A percentile compares a stretch with the other conserved stretches of the same genome.
These are phyloP conservation scores for Coleophoma cylindrospora DNA, from an alignment of 2,329 filamentous ascomycete genomes.

Conservation along the genomic window DNA sequence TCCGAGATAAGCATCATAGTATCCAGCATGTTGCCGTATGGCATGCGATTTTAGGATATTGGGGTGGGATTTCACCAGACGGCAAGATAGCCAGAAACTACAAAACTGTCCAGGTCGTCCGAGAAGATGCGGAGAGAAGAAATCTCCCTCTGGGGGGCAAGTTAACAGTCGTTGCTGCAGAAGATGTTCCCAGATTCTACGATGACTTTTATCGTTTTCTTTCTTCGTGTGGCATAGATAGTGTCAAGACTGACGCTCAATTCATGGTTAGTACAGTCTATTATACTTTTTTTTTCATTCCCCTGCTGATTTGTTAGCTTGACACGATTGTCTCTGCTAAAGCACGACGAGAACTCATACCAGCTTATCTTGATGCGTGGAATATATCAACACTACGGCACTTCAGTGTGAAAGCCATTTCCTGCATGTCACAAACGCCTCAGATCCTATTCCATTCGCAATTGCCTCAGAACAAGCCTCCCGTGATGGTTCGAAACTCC, in stretches of 20 bases:
- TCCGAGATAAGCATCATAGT: constrained; percentile 64
- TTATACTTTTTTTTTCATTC: constrained; percentile 2
- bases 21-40: constrained; percentile 87
- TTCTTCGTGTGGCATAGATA: constrained; percentile 67
- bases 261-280: constrained; percentile 11
- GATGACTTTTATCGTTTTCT: constrained; percentile 89
- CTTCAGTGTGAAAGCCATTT: constrained; percentile 74
- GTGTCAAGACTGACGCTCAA: constrained; percentile 76
- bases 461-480: constrained; percentile 68
- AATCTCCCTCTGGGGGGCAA: constrained; percentile 51
- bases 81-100: constrained; percentile 74
- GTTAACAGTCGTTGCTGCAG: constrained; percentile 68
- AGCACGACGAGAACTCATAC: constrained; percentile 66
- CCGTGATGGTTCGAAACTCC: constrained; percentile 76
- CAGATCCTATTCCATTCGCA: constrained; percentile 83
- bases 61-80: constrained; percentile 78
- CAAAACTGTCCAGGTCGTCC: constrained; percentile 60
- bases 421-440: constrained; percentile 91
- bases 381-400: constrained; percentile 69
- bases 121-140: constrained; percentile 40
- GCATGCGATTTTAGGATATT: constrained; percentile 86
- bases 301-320: constrained; percentile 72
- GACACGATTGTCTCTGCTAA: constrained; percentile 68
- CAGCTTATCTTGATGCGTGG: constrained; percentile 83
- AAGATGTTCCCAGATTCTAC: constrained; percentile 75